Conservation (phyloP, 148 eudicot genomes). For the Agrostemma githago region DNA sequence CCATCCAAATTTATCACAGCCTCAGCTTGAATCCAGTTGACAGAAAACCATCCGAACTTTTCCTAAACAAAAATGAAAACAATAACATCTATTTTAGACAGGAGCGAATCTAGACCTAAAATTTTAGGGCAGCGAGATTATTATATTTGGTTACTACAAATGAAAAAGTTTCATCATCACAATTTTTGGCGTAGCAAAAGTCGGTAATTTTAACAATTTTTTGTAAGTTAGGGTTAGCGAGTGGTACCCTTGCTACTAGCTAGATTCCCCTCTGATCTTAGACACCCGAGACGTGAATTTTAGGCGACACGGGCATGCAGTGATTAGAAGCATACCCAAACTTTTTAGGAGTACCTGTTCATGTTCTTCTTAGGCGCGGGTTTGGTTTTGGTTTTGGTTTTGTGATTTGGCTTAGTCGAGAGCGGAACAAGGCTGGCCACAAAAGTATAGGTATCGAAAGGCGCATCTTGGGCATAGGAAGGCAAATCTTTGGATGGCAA, state of each 20-base stretch:
- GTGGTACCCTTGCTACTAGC: no score
- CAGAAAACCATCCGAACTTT: background rate
- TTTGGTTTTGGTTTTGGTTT: background rate
- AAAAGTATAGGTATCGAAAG: background rate
- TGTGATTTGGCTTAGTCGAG: background rate
- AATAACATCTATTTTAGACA: background rate
- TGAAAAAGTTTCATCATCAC: no score
- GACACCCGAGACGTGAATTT: background rate
- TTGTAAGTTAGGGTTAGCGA: no score
- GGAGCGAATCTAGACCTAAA: no score
- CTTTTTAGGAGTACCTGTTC: background rate
- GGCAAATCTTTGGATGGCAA: no score
- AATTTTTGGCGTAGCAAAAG: no score
- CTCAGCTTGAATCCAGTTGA: background rate
- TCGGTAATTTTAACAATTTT: no score
- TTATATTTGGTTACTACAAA: no score
- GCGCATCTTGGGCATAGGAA: background rate
- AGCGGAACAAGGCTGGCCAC: constrained; percentile 5
- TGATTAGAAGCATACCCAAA: no score
- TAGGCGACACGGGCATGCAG: background rate
- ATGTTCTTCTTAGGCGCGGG: background rate
- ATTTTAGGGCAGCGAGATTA: no score
- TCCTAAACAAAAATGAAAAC: background rate
- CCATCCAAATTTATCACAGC: background rate
- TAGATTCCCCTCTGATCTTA: no score